Base-by-base conservation (phyloP, 139 green algal species). In the Coccomyxa sp. region DNA sequence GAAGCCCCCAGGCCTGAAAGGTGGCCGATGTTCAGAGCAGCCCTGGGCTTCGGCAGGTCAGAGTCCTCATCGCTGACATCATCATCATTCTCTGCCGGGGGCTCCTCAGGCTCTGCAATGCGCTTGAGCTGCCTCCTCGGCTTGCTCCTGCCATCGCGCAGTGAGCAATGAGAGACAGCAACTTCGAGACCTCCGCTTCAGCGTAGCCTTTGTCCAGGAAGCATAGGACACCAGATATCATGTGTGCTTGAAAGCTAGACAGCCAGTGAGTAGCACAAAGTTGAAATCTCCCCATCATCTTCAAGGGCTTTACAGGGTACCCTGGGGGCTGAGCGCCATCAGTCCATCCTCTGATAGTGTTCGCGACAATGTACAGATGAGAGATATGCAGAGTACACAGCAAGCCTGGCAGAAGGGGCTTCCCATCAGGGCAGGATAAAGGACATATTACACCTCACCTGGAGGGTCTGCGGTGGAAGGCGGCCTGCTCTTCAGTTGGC, bases 401-500 rank as follows among this genome's bases (percentile, higher is more conserved):
- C 14, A 22, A 36, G 14, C 58, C 10, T 31, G 14, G 27, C 58
- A n/a, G 24, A 34, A 22, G 8, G 24, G 8, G 14, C 58, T 35
- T 34, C 16, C 14, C 22, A 8, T 70, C 2, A 34, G 64, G 6
- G 22, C 8, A 35, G 14, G 16, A 41, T 14, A 41, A 75, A 41
- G 14, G 27, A 27, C 12, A 75, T 16, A 54, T 16, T 16, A 33
- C 24, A 75, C 22, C 44, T 33, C 35, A 78, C 74, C 58, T 35
- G 35, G 18, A 35, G 36, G 54, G 8, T 12, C 39, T 54, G 64
- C 16, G 38, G 9, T 75, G 68, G 69, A 54, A 38, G 31, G 68
- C 37, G 14, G 74, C 37, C 77, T 70, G 39, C 69, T 81, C 77
- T 34, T 81, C 77, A 24, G 77, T 81, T 14, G 77, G 68, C 68